A percentile compares a stretch with the other conserved stretches of the same genome.
phyloP scores from a whole-genome alignment of 495 filamentous ascomycete genomes.

The Thozetella sp. region DNA sequence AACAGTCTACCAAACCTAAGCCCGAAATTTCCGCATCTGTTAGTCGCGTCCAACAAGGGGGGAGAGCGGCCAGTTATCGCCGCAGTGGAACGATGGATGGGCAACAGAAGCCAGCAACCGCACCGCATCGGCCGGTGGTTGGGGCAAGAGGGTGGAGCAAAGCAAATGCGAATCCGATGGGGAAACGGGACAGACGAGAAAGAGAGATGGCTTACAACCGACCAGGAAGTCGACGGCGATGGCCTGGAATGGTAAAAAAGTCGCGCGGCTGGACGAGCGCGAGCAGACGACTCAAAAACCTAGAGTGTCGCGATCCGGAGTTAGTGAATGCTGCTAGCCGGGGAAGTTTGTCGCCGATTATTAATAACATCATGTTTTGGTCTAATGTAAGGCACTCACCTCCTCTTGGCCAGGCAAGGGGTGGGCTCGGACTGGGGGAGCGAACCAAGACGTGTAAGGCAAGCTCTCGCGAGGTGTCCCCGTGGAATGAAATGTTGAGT shows the following conservation, averaged over 20 bases:
- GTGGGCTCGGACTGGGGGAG: not conserved
- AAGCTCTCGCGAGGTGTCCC: not conserved
- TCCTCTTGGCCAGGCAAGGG: not conserved
- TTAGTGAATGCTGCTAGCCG: not conserved
- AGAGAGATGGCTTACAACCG: not conserved
- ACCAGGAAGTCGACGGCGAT: no score
- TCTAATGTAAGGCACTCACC: not conserved
- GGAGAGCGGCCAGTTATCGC: not conserved
- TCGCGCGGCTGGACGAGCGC: not conserved
- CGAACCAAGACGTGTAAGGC: not conserved
- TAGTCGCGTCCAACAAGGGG: not conserved
- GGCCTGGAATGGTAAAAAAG: no score
- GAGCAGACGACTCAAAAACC: not conserved
- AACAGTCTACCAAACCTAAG: not conserved
- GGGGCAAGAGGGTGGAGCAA: no score
- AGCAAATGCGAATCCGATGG: no score
- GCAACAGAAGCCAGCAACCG: not conserved
- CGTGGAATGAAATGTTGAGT: conserved; percentile 9
- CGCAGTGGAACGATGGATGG: not conserved
- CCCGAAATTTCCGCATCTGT: not conserved
- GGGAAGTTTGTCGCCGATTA: not conserved
- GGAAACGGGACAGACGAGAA: no score
- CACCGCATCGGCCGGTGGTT: not conserved
- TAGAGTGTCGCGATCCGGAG: not conserved
- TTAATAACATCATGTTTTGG: not conserved